Evolutionary conservation across 2,329 filamentous ascomycete genomes (phyloP), one percentile per base, ranked within the genome.

Genomic region (Magnaporthiopsis poae): DNA sequence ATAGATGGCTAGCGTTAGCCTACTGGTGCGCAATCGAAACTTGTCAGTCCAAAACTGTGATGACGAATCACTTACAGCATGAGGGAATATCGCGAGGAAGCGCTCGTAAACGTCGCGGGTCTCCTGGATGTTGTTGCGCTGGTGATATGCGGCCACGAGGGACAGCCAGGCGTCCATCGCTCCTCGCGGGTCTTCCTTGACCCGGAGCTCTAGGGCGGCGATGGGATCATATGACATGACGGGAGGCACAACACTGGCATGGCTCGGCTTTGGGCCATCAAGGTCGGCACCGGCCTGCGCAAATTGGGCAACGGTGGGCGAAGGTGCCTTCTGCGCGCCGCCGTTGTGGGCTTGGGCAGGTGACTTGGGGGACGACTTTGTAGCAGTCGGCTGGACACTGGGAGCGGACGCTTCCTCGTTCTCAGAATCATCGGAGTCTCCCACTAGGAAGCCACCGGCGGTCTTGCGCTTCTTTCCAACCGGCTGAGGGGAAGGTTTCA

Each of bases 121-220:
- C 72, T 94, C 90, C 68, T 96, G 91, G 69, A 93, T 80, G 76
- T 92, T 91, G 78, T 90, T 90, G 72, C 90, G 90, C 73, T 86
- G 88, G 71, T 89, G 89, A 76, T 96, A 87, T 75, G 97, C 92
- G 71, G 86, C 85, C 75, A 99, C 94, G 74, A 99, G 83, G 70
- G 86, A 85, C 72, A 96, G 80, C 95, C 95, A 99, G 39, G 94
- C 92, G 75, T 95, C 90, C 77, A 95, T 86, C 72, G 97, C 93
- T 73, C 94, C 95, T 72, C 92, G 90, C 21, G 94, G 91, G 74
- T 99, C 95, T 74, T 97, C 91, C 75, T 90, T 89, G 76, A 98
- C 90, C 74, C 94, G 88, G 76, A 95, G 91, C 80, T 99, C 94
- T 73, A 98, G 83, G 68, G 93, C 86, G 67, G 89, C 88, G 72